phyloP scores from a whole-genome alignment of 1,284 basidiomycete genomes.

The Melanopsichium pennsylvanicum region DNA sequence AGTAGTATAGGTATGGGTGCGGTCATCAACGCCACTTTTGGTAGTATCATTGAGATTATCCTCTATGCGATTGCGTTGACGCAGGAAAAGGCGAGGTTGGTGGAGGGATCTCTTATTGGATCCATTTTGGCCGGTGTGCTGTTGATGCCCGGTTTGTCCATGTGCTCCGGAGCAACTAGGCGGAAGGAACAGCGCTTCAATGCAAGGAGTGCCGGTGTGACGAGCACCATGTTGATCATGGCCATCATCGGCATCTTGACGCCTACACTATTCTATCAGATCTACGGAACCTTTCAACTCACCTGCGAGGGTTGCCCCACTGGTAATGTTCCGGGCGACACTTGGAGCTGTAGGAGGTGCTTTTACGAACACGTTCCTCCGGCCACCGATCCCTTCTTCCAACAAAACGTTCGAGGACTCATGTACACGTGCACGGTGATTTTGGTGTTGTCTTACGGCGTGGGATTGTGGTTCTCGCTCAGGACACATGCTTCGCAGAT shows the following conservation, averaged over 20 bases:
- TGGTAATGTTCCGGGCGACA: constrained; percentile 37
- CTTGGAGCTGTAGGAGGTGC: constrained; percentile 88
- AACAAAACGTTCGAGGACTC: constrained; percentile 87
- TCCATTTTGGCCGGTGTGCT: constrained; percentile 91
- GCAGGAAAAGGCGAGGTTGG: constrained; percentile 87
- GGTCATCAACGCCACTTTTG: constrained; percentile 99
- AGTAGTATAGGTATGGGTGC: constrained; percentile 99
- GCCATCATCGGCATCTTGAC: constrained; percentile 96
- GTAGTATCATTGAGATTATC: constrained; percentile 96
- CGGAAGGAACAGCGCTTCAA: constrained; percentile 98
- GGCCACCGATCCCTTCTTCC: constrained; percentile 92
- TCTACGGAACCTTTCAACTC: constrained; percentile 96
- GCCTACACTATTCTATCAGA: constrained; percentile 97
- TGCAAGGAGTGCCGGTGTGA: constrained; percentile 96
- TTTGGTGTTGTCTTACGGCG: constrained; percentile 89
- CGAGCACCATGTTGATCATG: constrained; percentile 99
- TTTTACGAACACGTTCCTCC: constrained; percentile 95
- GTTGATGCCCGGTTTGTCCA: constrained; percentile 94
- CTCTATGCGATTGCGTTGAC: constrained; percentile 89
- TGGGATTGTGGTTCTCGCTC: constrained; percentile 98
- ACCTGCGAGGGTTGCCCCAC: constrained; percentile 88
- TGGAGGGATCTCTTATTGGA: constrained; percentile 96
- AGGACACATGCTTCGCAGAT: constrained; percentile 98
- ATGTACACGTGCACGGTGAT: constrained; percentile 94
- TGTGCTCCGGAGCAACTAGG: constrained; percentile 90